These are phyloP conservation scores for Fraxinus excelsior DNA, from an alignment of 257 asterid species.

Conservation along the genomic window DNA sequence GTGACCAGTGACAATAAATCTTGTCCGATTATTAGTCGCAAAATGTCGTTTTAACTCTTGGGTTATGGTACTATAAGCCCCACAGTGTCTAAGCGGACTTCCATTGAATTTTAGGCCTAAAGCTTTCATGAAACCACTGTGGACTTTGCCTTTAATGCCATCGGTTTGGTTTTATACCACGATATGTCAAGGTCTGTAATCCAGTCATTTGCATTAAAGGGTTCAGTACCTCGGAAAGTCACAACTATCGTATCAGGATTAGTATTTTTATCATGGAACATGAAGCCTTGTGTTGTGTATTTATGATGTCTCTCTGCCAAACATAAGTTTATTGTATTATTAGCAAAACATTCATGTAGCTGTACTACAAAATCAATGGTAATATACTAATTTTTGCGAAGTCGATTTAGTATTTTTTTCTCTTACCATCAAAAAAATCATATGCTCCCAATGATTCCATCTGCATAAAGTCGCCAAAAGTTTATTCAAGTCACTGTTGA, in stretches of 20 bases:
- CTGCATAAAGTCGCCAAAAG: constrained; percentile 31
- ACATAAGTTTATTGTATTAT: neutral
- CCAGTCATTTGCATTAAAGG: constrained; percentile 46
- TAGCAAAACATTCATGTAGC: neutral
- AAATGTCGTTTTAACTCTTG: constrained; percentile 28
- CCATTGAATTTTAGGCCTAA: constrained; percentile 45
- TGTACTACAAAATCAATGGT: neutral
- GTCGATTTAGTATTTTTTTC: neutral
- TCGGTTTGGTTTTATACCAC: constrained; percentile 41
- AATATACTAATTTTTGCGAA: neutral
- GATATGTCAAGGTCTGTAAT: constrained; percentile 53
- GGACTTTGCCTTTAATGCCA: constrained; percentile 46
- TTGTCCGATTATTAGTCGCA: constrained; percentile 18
- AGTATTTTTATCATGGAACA: constrained; percentile 31
- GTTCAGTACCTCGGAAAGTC: constrained; percentile 57
- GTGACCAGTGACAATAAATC: constrained; percentile 58
- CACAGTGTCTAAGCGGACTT: constrained; percentile 32
- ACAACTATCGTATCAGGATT: constrained; percentile 35
- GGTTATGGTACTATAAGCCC: constrained; percentile 47
- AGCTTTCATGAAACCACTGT: constrained; percentile 63
- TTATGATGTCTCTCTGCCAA: constrained; percentile 34
- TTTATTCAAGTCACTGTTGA: neutral
- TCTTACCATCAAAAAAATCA: constrained; percentile 56
- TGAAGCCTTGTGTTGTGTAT: constrained; percentile 51
- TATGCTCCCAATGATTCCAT: constrained; percentile 50